phyloP scores from a whole-genome alignment of 2,329 filamentous ascomycete species.

The Cercospora nicotianae region DNA sequence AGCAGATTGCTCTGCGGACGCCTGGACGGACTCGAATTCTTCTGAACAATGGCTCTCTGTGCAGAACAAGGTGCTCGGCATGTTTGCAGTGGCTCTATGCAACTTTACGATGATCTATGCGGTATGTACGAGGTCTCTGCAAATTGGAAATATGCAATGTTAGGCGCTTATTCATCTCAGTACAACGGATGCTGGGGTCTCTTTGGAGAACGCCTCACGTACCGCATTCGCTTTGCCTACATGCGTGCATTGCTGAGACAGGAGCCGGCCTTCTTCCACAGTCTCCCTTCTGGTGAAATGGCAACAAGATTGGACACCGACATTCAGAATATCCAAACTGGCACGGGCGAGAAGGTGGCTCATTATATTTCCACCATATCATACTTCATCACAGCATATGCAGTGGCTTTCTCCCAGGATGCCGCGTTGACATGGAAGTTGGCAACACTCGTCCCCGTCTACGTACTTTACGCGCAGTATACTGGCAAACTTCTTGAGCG shows the following conservation, averaged over 20 bases:
- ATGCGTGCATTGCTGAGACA: slow-evolving; percentile 59
- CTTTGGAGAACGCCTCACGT: slow-evolving; percentile 62
- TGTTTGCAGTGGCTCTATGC: background rate
- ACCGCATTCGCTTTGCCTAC: slow-evolving; percentile 62
- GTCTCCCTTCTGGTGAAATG: slow-evolving; percentile 64
- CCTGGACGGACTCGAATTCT: background rate
- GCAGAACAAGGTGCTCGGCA: slow-evolving; percentile 6
- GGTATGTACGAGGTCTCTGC: background rate
- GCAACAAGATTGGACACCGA: slow-evolving; percentile 61
- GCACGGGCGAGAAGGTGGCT: slow-evolving; percentile 70
- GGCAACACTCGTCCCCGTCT: slow-evolving; percentile 62
- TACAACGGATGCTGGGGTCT: slow-evolving; percentile 54
- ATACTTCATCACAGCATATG: slow-evolving; percentile 64
- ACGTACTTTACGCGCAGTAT: slow-evolving; percentile 56
- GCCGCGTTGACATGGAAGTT: slow-evolving; percentile 63
- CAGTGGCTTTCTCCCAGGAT: slow-evolving; percentile 66
- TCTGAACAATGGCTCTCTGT: slow-evolving; percentile 6
- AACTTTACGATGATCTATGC: slow-evolving; percentile 7
- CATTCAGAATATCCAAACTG: slow-evolving; percentile 65
- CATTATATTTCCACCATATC: slow-evolving; percentile 61
- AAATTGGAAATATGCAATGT: background rate
- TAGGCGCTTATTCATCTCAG: background rate
- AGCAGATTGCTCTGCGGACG: background rate
- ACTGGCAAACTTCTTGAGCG: slow-evolving; percentile 57
- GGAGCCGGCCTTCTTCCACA: slow-evolving; percentile 64